Conservation (phyloP, 2,329 filamentous ascomycete species). For the Alternaria gansuensis region DNA sequence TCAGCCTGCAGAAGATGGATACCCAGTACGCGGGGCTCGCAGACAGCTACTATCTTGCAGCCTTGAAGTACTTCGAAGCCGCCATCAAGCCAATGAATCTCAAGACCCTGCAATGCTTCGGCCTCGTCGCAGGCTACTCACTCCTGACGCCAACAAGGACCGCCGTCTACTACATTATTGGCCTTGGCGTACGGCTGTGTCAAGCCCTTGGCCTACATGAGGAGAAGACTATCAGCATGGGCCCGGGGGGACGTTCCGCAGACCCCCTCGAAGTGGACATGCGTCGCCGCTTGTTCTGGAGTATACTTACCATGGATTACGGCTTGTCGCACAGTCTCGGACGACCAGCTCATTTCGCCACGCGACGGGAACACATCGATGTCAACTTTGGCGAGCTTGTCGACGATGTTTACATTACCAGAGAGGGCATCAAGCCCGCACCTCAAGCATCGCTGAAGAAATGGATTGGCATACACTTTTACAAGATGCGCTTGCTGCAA, state of each 20-base stretch:
- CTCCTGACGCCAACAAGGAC: conserved; percentile 90
- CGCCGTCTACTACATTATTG: conserved; percentile 91
- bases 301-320: conserved; percentile 85
- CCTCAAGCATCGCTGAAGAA: conserved; percentile 82
- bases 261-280: conserved; percentile 85
- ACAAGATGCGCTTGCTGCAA: conserved; percentile 87
- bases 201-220: conserved; percentile 89
- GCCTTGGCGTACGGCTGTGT: conserved; percentile 84
- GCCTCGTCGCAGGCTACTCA: conserved; percentile 89
- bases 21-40: conserved; percentile 90
- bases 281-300: conserved; percentile 88
- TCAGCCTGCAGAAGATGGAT: conserved; percentile 91
- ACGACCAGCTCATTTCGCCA: conserved; percentile 84
- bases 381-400: conserved; percentile 84
- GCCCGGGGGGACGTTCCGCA: conserved; percentile 66
- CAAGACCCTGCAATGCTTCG: conserved; percentile 87
- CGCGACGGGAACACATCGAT: conserved; percentile 81
- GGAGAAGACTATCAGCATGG: conserved; percentile 82
- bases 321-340: conserved; percentile 89
- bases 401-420: conserved; percentile 83
- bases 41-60: conserved; percentile 93
- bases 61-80: conserved; percentile 82
- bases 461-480: conserved; percentile 88
- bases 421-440: conserved; percentile 73
- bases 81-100: conserved; percentile 89